Conservation (phyloP, 2,329 filamentous ascomycete species). For the Aspergillus sp. region DNA sequence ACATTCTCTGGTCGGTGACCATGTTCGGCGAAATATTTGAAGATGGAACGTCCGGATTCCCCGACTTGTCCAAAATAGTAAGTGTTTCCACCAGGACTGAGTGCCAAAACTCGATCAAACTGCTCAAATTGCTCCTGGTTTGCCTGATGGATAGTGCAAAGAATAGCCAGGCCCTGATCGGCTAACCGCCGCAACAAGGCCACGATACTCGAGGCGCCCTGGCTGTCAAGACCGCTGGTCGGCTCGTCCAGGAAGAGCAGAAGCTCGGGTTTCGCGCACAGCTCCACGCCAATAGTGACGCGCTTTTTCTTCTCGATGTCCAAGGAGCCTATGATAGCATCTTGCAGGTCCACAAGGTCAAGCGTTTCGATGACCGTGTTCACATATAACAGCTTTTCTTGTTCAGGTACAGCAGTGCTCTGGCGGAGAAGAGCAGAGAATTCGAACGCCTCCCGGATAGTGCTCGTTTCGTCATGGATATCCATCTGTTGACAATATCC, state of each 20-base stretch:
- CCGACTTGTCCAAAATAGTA: slow-evolving; percentile 70
- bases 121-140: slow-evolving; percentile 62
- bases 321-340: slow-evolving; percentile 61
- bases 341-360: slow-evolving; percentile 59
- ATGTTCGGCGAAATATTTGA: slow-evolving; percentile 62
- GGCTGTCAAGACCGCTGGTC: slow-evolving; percentile 63
- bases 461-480: slow-evolving; percentile 64
- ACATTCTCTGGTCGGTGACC: slow-evolving; percentile 61
- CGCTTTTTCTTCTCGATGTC: slow-evolving; percentile 67
- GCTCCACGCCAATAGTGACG: slow-evolving; percentile 67
- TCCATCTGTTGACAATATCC: slow-evolving; percentile 70
- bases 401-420: slow-evolving; percentile 45
- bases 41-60: slow-evolving; percentile 59
- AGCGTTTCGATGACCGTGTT: slow-evolving; percentile 61
- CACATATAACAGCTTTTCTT: slow-evolving; percentile 63
- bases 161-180: slow-evolving; percentile 61
- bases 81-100: slow-evolving; percentile 65
- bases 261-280: slow-evolving; percentile 64
- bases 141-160: slow-evolving; percentile 70
- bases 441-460: slow-evolving; percentile 63
- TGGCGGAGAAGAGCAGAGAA: slow-evolving; percentile 65
- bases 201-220: slow-evolving; percentile 64
- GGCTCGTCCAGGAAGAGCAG: slow-evolving; percentile 68
- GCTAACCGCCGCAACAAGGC: slow-evolving; percentile 63
- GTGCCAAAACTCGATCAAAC: slow-evolving; percentile 67